Evolutionary conservation across 2,329 filamentous ascomycete species (phyloP), one percentile per base, ranked within the genome.

Genomic region (Aspergillus flavus): DNA sequence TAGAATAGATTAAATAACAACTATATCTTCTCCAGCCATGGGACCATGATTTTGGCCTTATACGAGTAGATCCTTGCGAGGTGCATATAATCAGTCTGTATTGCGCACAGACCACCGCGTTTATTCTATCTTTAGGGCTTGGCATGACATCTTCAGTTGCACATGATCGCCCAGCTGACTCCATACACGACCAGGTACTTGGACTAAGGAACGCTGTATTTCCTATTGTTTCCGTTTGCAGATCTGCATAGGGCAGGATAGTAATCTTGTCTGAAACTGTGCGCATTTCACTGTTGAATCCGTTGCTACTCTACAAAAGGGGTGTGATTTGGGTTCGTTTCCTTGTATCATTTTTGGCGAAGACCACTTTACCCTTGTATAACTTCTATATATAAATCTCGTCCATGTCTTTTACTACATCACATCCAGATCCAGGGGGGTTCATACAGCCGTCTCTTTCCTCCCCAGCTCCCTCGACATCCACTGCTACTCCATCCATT

Each of bases 401-500:
- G 32, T 28, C 50, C 61, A 67, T 68, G 66, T 48, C 66, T 21
- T 61, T 63, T 14, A 61, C 58, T 26, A 28, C 61, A 36, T 34
- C 64, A 10, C 59, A 64, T 55, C 26, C 32, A 36, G 41, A 59
- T 9, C 63, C 57, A 45, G 81, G 81, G 43, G 81, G 81, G 55
- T 82, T 83, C 71, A 67, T 82, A 48, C 76, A 64, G 11, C 67
- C 73, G n/a, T 65, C 64, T 6, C 63, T 73, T 45, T 69, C 81
- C 10, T 85, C 84, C 5, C 83, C 85, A 14, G 80, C 84, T 7
- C 76, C 82, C 4, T 85, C 84, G 69, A 76, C 65, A 68, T 80
- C 81, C 23, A 73, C 69, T 6, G 68, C 66, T 67, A 75, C 66
- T 61, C 78, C 64, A 59, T 79, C 45, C 9, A 75, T 79, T 6